Percentiles rank a stretch among this genome's conserved stretches.
Evolutionary conservation across 495 filamentous ascomycete species (phyloP).

Genomic region (Penicillium paxilli): DNA sequence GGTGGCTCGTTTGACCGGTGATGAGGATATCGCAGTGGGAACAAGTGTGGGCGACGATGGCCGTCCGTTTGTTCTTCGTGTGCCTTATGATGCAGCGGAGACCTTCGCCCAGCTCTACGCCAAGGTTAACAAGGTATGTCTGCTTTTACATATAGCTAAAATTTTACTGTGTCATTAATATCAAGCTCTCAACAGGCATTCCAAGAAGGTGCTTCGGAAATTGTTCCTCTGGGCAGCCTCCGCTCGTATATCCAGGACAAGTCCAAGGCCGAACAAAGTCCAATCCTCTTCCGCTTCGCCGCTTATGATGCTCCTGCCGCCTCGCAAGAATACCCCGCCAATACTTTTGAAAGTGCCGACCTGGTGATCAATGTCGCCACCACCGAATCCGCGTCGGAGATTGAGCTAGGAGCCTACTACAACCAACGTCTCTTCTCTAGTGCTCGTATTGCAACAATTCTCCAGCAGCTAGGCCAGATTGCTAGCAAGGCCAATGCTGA

Average conservation of each 20-base stretch:
- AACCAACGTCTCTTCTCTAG: constrained; percentile 54
- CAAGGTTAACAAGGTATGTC: constrained; percentile 48
- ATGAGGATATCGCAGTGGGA: constrained; percentile 52
- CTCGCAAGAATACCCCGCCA: constrained; percentile 47
- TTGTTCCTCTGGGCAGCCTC: constrained; percentile 46
- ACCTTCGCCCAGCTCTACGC: constrained; percentile 43
- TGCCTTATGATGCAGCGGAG: constrained; percentile 39
- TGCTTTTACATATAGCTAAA: no score
- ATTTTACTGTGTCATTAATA: background rate
- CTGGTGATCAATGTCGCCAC: constrained; percentile 46
- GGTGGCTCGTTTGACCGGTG: constrained; percentile 52
- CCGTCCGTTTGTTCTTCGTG: constrained; percentile 49
- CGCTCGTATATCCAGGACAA: constrained; percentile 48
- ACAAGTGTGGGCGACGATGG: constrained; percentile 46
- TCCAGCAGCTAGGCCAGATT: constrained; percentile 46
- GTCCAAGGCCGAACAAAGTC: constrained; percentile 40
- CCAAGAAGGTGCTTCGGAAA: constrained; percentile 44
- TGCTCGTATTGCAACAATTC: constrained; percentile 43
- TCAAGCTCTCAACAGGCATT: constrained; percentile 26
- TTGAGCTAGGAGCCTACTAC: constrained; percentile 49
- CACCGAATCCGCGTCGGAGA: constrained; percentile 21
- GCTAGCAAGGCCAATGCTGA: constrained; percentile 46
- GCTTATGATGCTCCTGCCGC: constrained; percentile 50
- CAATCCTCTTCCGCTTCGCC: constrained; percentile 49
- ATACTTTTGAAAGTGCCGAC: constrained; percentile 48